Evolutionary conservation across 2,329 filamentous ascomycete species (phyloP).

Genomic region (Onygenales sp.): DNA sequence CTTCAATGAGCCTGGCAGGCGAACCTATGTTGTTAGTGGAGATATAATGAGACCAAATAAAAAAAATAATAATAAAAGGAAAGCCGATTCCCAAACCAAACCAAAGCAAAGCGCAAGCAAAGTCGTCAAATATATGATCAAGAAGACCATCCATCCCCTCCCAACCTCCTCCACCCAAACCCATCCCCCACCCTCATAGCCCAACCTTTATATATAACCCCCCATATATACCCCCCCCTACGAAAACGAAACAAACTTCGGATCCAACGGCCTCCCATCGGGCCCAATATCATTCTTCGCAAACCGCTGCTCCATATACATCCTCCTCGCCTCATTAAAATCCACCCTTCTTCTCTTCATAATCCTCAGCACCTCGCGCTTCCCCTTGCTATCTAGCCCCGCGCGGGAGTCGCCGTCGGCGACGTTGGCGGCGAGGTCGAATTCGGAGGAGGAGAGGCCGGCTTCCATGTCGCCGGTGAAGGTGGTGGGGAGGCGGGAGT

Average conservation of each 20-base stretch:
- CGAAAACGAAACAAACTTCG: constrained; percentile 92
- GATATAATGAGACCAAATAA: not conserved
- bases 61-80: not conserved
- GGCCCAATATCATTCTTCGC: constrained; percentile 77
- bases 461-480: constrained; percentile 83
- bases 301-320: constrained; percentile 80
- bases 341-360: constrained; percentile 77
- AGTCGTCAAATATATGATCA: too few species aligned
- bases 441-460: constrained; percentile 71
- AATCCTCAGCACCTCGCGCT: constrained; percentile 73
- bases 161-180: too few species aligned
- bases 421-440: constrained; percentile 74
- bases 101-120: too few species aligned
- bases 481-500: constrained; percentile 64
- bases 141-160: too few species aligned
- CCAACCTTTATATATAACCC: too few species aligned
- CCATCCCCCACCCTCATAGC: too few species aligned
- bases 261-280: constrained; percentile 80
- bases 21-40: too few species aligned
- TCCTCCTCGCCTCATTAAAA: constrained; percentile 84
- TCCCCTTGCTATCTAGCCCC: constrained; percentile 71
- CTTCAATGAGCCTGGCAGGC: too few species aligned
- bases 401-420: constrained; percentile 66
- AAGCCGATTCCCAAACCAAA: not conserved
- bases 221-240: constrained; percentile 25